Conservation (phyloP, 2,329 filamentous ascomycete species). For the Dissoconium aciculare region DNA sequence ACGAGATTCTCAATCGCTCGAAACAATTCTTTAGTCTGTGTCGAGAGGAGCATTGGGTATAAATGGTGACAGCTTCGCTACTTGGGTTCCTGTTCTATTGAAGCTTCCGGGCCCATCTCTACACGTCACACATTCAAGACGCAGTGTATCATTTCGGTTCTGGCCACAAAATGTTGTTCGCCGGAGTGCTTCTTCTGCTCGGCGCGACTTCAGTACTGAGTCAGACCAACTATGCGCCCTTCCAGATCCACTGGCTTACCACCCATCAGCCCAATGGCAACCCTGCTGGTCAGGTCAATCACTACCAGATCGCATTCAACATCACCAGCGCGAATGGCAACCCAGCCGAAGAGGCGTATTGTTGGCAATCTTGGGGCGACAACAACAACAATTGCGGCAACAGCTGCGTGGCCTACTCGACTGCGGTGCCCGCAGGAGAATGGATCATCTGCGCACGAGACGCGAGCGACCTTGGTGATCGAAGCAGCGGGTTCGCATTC, state of each 20-base stretch:
- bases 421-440: slow-evolving; percentile 12
- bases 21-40: too few species aligned
- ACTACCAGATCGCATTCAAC: slow-evolving; percentile 16
- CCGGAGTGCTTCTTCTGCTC: slow-evolving; percentile 1
- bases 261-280: slow-evolving; percentile 18
- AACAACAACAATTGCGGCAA: slow-evolving; percentile 8
- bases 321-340: slow-evolving; percentile 11
- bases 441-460: slow-evolving; percentile 14
- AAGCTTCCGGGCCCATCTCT: too few species aligned
- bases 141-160: too few species aligned
- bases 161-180: slow-evolving; percentile 1
- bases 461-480: slow-evolving; percentile 1
- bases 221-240: slow-evolving; percentile 6
- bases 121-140: too few species aligned
- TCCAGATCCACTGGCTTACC: slow-evolving; percentile 7
- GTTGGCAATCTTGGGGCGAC: slow-evolving; percentile 15
- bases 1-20: too few species aligned
- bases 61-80: too few species aligned
- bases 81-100: too few species aligned
- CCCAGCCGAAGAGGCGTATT: slow-evolving; percentile 8
- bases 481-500: slow-evolving; percentile 12
- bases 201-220: neutral
- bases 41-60: too few species aligned
- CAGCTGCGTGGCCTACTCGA: slow-evolving; percentile 5
- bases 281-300: slow-evolving; percentile 14